Conservation (phyloP, 176 grass and related monocot genomes). For the Oropetium thomaeum region DNA sequence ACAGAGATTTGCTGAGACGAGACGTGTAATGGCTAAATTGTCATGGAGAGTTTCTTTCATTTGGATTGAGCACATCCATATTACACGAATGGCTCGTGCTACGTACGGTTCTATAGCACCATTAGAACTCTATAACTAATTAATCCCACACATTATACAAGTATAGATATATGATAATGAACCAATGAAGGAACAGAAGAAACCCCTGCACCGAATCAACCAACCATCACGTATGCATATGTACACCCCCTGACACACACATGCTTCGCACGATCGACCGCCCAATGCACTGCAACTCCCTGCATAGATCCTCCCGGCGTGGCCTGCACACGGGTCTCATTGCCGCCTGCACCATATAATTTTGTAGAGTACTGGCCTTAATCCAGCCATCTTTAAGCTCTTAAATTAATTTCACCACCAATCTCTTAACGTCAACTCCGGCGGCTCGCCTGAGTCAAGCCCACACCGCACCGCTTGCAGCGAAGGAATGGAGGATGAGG, state of each 20-base stretch:
- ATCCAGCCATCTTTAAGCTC: neutral
- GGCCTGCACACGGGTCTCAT: slow-evolving; percentile 52
- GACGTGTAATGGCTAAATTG: no score
- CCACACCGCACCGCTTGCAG: neutral
- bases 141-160: neutral
- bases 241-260: neutral
- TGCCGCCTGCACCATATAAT: slow-evolving; percentile 33
- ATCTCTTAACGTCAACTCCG: neutral
- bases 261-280: neutral
- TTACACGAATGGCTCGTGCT: neutral
- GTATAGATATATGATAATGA: slow-evolving; percentile 7
- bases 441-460: slow-evolving; percentile 53
- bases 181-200: slow-evolving; percentile 47
- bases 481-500: neutral
- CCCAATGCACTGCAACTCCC: neutral
- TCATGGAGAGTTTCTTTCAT: no score
- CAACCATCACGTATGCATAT: slow-evolving; percentile 23
- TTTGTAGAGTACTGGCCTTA: neutral
- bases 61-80: no score
- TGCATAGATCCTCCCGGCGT: neutral
- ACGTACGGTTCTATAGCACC: no score
- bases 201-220: slow-evolving; percentile 35
- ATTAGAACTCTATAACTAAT: no score
- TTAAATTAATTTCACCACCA: neutral
- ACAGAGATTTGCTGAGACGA: no score